Conservation (phyloP, 345 rosid genomes). For the Leavenworthia alabamica region DNA sequence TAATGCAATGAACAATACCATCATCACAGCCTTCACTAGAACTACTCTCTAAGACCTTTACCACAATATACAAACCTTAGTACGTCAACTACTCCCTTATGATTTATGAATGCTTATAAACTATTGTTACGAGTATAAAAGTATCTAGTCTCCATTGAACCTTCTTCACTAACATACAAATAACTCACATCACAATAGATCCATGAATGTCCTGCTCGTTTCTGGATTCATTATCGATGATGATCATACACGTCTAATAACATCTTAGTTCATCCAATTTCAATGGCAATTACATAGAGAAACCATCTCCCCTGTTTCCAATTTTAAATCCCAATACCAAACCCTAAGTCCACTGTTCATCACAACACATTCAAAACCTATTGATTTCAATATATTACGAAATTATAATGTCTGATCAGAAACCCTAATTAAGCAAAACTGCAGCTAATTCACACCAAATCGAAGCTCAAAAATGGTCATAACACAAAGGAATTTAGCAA, state of each 20-base stretch:
- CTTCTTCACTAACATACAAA: too few species aligned
- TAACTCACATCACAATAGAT: too few species aligned
- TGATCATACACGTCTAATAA: background rate
- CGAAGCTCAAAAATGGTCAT: background rate
- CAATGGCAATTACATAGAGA: background rate
- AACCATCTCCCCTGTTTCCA: background rate
- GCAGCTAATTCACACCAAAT: background rate
- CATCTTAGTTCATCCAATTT: background rate
- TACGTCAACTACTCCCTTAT: background rate
- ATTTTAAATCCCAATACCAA: background rate
- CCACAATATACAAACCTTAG: slow-evolving; percentile 1
- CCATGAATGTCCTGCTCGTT: too few species aligned
- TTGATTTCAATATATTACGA: background rate
- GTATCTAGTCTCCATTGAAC: too few species aligned
- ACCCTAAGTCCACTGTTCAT: background rate
- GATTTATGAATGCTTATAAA: too few species aligned
- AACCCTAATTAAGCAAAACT: slow-evolving; percentile 26
- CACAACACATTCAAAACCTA: background rate
- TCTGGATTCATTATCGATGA: too few species aligned
- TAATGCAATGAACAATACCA: slow-evolving; percentile 1
- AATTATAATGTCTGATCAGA: background rate
- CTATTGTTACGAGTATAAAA: too few species aligned
- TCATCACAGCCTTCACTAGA: background rate
- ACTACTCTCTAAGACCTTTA: background rate
- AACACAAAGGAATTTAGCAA: background rate